phyloP scores from a whole-genome alignment of 768 basidiomycete genomes.

The Candolleomyces eurysporus region DNA sequence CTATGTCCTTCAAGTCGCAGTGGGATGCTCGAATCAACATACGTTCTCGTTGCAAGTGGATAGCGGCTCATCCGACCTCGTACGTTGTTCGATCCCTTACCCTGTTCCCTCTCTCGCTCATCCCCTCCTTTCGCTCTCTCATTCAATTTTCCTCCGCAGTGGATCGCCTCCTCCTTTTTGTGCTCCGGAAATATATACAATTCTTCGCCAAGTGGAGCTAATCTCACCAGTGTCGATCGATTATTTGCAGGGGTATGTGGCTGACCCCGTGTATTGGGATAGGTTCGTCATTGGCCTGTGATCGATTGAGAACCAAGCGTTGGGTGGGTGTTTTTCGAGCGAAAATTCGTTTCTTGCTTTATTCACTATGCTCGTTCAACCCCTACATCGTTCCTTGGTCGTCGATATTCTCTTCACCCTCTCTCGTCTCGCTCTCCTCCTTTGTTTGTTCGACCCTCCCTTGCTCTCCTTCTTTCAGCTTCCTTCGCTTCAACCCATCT shows the following conservation, averaged over 20 bases:
- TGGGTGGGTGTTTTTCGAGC: too few species aligned
- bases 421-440: too few species aligned
- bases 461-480: not conserved
- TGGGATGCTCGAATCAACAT: slow-evolving; percentile 48
- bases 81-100: slow-evolving; percentile 29
- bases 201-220: slow-evolving; percentile 39
- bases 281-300: slow-evolving; percentile 61
- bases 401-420: too few species aligned
- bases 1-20: slow-evolving; percentile 57
- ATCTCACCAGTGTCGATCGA: slow-evolving; percentile 36
- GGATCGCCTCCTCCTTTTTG: slow-evolving; percentile 62
- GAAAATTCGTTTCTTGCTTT: slow-evolving; percentile 12
- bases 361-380: too few species aligned
- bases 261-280: slow-evolving; percentile 73
- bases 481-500: not conserved
- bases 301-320: slow-evolving; percentile 59
- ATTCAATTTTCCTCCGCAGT: slow-evolving; percentile 40
- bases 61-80: slow-evolving; percentile 80
- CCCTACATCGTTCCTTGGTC: too few species aligned
- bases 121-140: not conserved
- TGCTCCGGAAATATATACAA: slow-evolving; percentile 54
- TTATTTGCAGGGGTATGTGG: slow-evolving; percentile 59
- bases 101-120: not conserved
- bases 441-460: too few species aligned
- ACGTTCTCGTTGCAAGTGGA: slow-evolving; percentile 67